Evolutionary conservation across 257 asterid genomes (phyloP).

Genomic region (Hygrophila difformis): DNA sequence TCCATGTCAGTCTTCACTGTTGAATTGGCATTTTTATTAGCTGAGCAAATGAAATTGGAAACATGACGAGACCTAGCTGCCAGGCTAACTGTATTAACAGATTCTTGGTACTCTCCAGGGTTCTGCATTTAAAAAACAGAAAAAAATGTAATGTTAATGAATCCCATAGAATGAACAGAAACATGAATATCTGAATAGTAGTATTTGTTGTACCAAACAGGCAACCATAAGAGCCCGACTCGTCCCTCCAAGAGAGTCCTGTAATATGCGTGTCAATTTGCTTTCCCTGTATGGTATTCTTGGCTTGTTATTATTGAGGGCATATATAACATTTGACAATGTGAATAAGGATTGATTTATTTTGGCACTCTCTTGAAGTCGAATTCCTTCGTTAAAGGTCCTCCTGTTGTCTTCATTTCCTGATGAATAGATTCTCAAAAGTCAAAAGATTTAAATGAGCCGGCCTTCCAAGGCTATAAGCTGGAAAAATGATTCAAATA

Average conservation of each 20-base stretch:
- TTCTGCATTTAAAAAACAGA: slow-evolving; percentile 52
- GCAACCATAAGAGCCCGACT: slow-evolving; percentile 82
- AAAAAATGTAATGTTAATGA: slow-evolving; percentile 10
- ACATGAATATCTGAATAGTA: background rate
- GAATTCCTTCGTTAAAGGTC: slow-evolving; percentile 71
- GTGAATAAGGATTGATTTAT: slow-evolving; percentile 89
- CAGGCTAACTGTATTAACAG: slow-evolving; percentile 77
- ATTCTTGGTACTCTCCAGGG: slow-evolving; percentile 94
- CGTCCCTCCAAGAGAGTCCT: slow-evolving; percentile 92
- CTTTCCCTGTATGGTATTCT: slow-evolving; percentile 83
- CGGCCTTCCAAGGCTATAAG: background rate
- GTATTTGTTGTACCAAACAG: slow-evolving; percentile 56
- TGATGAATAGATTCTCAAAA: too few relatives aligned
- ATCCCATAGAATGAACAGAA: background rate
- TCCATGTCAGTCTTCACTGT: slow-evolving; percentile 67
- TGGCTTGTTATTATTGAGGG: slow-evolving; percentile 52
- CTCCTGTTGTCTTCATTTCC: slow-evolving; percentile 87
- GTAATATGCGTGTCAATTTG: slow-evolving; percentile 86
- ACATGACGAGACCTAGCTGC: slow-evolving; percentile 87
- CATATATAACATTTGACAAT: slow-evolving; percentile 76
- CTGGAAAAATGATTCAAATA: background rate
- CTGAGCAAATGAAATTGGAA: slow-evolving; percentile 40
- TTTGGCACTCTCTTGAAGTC: slow-evolving; percentile 87
- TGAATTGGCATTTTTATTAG: slow-evolving; percentile 41
- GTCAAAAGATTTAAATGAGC: background rate